Base-by-base conservation (phyloP, 2,329 filamentous ascomycete genomes). In the Chrysosphaeria jannelii region DNA sequence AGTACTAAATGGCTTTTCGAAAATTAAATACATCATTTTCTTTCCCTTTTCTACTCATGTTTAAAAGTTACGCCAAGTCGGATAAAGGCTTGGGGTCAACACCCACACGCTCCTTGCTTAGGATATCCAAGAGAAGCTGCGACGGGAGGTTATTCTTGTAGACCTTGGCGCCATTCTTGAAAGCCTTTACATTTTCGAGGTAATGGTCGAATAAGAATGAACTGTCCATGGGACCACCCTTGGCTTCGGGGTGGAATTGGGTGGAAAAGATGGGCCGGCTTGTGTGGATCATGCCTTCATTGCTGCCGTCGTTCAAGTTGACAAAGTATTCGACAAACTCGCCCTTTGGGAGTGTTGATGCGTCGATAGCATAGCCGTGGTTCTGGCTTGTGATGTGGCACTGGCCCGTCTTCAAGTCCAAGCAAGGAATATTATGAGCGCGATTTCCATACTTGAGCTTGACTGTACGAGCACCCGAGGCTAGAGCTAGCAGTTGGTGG, bases 401-500 rank as follows among this genome's bases (percentile, higher is more conserved):
- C 46, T 81, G 76, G 27, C 85, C 81, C 18, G 81, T 93, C 29
- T 74, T 90, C 43, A 91, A 55, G 28, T 93, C 81, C 28, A 93
- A 54, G 29, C 79, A 78, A 6, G 85, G 85, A 37, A 93, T 93
- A 57, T 97, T 97, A 57, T 93, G 85, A 10, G 79, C 85, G 35
- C 85, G 72, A 60, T 97, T 97, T 40, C 85, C 85, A 46, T 91
- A 97, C 62, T 93, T 93, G 48, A 97, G 64, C 62, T 93, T 93
- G 50, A 88, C 69, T 30, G 85, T 93, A 37, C 64, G 59, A 25
- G 75, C 85, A 31, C 85, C 85, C 28, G 71, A 59, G 23, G 85
- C 78, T 35, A 91, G 61, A 32, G 79, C 81, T 28, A 97, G 57
- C 25, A 97, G 66, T 56, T 97, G 85, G 49, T 97, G 85, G 33